Percentiles rank a stretch among this genome's conserved stretches.
Evolutionary conservation across 2,329 filamentous ascomycete species (phyloP).

Genomic region (Colletotrichum falcatum): DNA sequence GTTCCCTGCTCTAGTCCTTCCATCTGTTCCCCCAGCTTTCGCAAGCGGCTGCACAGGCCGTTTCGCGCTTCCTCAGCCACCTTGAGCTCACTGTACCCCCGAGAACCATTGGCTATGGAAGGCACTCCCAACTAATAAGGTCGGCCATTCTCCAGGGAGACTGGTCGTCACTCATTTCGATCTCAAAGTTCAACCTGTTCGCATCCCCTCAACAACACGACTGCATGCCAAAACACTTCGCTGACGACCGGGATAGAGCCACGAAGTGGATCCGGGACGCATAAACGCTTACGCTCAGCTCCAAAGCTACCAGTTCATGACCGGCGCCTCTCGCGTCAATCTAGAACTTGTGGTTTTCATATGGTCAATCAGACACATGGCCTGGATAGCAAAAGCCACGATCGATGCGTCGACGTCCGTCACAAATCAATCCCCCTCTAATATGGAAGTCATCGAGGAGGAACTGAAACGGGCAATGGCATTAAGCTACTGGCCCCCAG

Average conservation of each 20-base stretch:
- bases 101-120: background rate
- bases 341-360: background rate
- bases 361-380: background rate
- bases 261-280: background rate
- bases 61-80: background rate
- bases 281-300: slow-evolving; percentile 4
- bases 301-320: no score
- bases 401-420: background rate
- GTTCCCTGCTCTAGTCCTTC: background rate
- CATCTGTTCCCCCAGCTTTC: background rate
- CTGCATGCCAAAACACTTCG: no score
- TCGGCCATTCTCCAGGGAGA: accelerated
- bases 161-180: background rate
- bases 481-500: no score
- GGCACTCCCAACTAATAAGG: background rate
- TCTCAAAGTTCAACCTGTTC: background rate
- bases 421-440: background rate
- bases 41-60: background rate
- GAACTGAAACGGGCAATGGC: slow-evolving; percentile 27
- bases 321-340: no score
- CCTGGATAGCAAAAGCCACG: background rate
- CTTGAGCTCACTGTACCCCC: background rate
- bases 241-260: background rate
- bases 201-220: background rate
- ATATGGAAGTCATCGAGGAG: background rate